Evolutionary conservation across 169 alveolate genomes (phyloP).

Genomic region (Cryptosporidium meleagridis): DNA sequence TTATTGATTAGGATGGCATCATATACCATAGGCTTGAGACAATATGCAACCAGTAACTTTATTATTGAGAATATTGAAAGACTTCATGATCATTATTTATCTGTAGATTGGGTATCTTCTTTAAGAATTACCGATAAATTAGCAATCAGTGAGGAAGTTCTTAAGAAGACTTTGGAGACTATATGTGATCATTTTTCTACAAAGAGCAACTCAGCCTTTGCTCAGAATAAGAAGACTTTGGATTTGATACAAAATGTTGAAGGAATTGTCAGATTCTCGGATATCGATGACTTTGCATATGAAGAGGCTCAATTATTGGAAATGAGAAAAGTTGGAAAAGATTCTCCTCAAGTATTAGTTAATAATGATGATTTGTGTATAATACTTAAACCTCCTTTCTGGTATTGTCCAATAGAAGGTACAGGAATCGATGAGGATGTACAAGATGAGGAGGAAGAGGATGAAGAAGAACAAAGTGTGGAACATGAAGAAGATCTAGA

Average conservation of each 20-base stretch:
- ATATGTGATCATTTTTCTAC: constrained; percentile 36
- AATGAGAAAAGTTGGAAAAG: constrained; percentile 51
- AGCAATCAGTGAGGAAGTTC: constrained; percentile 12
- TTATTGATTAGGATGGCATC: constrained; percentile 36
- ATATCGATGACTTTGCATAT: constrained; percentile 26
- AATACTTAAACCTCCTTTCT: constrained; percentile 38
- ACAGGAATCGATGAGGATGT: neutral
- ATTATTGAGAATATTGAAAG: neutral
- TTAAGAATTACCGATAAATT: constrained; percentile 26
- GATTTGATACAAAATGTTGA: constrained; percentile 37
- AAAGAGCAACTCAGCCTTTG: neutral
- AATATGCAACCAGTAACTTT: constrained; percentile 36
- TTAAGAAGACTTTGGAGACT: constrained; percentile 1
- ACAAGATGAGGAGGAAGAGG: neutral
- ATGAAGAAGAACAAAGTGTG: neutral
- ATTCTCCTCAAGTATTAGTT: constrained; percentile 18
- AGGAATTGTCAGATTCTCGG: constrained; percentile 15
- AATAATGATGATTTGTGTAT: neutral
- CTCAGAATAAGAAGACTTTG: constrained; percentile 37
- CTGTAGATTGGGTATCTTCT: constrained; percentile 34
- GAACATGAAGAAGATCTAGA: neutral
- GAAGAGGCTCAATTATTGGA: constrained; percentile 7
- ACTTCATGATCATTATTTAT: neutral
- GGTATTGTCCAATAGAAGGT: constrained; percentile 7
- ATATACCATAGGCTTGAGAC: constrained; percentile 40